Evolutionary conservation across 352 stramenopile genomes (phyloP).

Genomic region (Globisporangium paroecandrum): DNA sequence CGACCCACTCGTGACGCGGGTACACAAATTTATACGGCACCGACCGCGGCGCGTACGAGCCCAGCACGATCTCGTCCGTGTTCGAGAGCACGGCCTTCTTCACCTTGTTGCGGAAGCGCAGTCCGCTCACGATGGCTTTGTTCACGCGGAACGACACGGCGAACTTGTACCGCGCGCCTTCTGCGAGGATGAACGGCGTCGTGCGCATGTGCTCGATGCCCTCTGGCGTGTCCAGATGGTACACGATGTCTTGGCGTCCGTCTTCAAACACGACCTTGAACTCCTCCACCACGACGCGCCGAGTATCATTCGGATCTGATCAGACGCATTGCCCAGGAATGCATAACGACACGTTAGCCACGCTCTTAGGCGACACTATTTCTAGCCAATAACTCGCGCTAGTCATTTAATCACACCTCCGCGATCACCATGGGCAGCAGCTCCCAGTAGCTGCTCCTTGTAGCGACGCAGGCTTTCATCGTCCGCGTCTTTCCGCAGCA

Average conservation of each 20-base stretch:
- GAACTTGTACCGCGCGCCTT: constrained; percentile 84
- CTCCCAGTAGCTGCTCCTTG: constrained; percentile 80
- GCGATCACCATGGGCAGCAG: constrained; percentile 72
- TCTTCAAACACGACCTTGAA: constrained; percentile 88
- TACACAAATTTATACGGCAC: constrained; percentile 80
- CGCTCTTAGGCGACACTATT: background rate
- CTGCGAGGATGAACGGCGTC: constrained; percentile 69
- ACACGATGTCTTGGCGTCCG: constrained; percentile 54
- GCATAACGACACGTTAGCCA: background rate
- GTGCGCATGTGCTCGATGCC: constrained; percentile 69
- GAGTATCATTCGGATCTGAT: constrained; percentile 49
- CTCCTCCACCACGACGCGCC: constrained; percentile 79
- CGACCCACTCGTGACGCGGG: constrained; percentile 73
- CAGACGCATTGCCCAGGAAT: background rate
- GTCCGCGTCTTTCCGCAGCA: constrained; percentile 74
- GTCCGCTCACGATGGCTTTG: constrained; percentile 75
- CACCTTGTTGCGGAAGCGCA: constrained; percentile 86
- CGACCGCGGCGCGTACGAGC: constrained; percentile 77
- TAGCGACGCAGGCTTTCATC: constrained; percentile 84
- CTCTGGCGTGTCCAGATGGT: constrained; percentile 63
- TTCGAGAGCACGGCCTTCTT: constrained; percentile 79
- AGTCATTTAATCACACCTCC: constrained; percentile 38
- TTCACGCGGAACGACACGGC: constrained; percentile 84
- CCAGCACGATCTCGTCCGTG: constrained; percentile 78
- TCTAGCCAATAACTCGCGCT: background rate